Evolutionary conservation across 768 basidiomycete species (phyloP), one percentile per base, ranked within the genome.

Genomic region (Kwoniella mangroviensis): DNA sequence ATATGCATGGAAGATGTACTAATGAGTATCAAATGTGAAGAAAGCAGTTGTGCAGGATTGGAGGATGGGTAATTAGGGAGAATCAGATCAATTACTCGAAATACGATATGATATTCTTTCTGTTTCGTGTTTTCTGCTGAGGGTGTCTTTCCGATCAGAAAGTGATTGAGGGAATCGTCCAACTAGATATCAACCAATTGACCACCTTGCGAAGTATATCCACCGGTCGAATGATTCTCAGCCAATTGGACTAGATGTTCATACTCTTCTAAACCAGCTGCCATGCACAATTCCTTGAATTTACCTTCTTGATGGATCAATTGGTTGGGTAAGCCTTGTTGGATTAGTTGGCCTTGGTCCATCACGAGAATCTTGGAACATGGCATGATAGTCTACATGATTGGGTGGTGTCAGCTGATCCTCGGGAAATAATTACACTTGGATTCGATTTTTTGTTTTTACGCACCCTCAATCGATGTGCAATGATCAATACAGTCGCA

Each of bases 311-410:
- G n/a, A 21, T 65, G 41, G 60, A 79, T 77, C 13, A 79, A 67
- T 53, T 79, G 71, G 17, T 56, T 19, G 0, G 78, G 78, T 7
- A 67, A 17, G 19, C 76, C 78, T 70, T 77, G 76, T 68, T 79
- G 78, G 7, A 77, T 63, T 17, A 79, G 42, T 12, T 54, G 45
- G 21, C 78, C 78, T 58, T 74, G 73, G 60, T 82, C 81, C 76
- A 82, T 76, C 26, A 82, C 79, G 9, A 82, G 65, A 55, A 82
- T 73, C 73, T 79, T 79, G 70, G 68, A 70, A 65, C 75, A 78
- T 3, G 76, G 77, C 73, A 81, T 79, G 75, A 80, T 76, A 0
- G 78, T 79, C 76, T 75, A 63, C 53, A 58, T 7, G n/a, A 40
- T 26, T 52, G 21, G 26, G 12, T 59, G 1, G 9, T 34, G 34